Evolutionary conservation across 345 rosid species (phyloP).

Genomic region (Gossypium herbaceum): DNA sequence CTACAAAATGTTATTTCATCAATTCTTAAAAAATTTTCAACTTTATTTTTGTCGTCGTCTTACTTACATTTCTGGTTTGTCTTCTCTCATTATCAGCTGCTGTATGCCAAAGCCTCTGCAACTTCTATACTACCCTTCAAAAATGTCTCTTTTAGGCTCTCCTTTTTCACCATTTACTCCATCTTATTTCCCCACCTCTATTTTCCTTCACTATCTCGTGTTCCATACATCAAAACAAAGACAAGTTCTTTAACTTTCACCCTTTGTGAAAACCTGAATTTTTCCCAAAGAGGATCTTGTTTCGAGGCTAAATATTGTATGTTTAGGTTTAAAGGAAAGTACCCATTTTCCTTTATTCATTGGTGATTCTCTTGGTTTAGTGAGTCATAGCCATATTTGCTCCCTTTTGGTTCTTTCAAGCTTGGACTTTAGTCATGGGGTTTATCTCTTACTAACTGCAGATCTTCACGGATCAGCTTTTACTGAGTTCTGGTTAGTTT

Average conservation of each 20-base stretch:
- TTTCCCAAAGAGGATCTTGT: background rate
- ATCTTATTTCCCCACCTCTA: slow-evolving; percentile 18
- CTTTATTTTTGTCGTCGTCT: background rate
- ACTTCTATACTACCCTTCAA: slow-evolving; percentile 31
- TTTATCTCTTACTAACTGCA: slow-evolving; percentile 37
- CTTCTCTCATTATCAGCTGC: slow-evolving; percentile 27
- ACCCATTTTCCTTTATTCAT: slow-evolving; percentile 33
- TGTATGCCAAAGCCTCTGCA: slow-evolving; percentile 36
- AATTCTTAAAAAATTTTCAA: background rate
- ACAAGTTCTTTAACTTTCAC: slow-evolving; percentile 19
- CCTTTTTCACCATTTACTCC: slow-evolving; percentile 16
- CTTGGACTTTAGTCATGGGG: slow-evolving; percentile 39
- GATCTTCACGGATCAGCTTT: slow-evolving; percentile 47
- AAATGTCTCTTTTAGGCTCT: slow-evolving; percentile 25
- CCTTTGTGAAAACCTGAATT: background rate
- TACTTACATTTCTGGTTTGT: background rate
- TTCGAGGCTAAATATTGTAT: background rate
- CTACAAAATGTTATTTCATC: background rate
- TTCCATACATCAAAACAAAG: slow-evolving; percentile 15
- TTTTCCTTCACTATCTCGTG: slow-evolving; percentile 13
- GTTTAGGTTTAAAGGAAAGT: slow-evolving; percentile 23
- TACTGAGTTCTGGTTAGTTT: slow-evolving; percentile 41
- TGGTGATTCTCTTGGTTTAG: slow-evolving; percentile 45
- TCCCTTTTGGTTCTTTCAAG: slow-evolving; percentile 43
- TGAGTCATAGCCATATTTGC: slow-evolving; percentile 49